Base-by-base conservation (phyloP, 2,329 filamentous ascomycete species). In the Claviceps arundinis region DNA sequence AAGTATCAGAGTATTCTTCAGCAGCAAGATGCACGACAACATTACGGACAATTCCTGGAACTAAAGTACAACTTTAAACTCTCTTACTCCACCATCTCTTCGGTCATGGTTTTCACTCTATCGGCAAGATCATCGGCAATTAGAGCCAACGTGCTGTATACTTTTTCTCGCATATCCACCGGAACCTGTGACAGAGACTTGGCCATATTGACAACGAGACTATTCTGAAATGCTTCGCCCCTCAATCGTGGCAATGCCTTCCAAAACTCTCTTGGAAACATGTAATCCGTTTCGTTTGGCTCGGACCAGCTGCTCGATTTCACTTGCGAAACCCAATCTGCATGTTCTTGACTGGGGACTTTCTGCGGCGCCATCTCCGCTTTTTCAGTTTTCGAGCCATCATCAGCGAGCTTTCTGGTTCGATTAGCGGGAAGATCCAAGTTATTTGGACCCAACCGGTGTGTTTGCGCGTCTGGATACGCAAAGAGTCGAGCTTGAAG, bases 401-500 rank as follows among this genome's bases (percentile, higher is more conserved):
- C 19, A 8, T 26, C n/a, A 1, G 17, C 4, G 2, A 19, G 4
- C 11, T 38, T n/a, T 38, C 37, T 34, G 17, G 46, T n/a, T 26
- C n/a, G 19, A 14, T 48, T 38, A 1, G 37, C 22, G 14, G 37
- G 19, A 4, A 30, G 7, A 7, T 41, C 37, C 2, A 41, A 16
- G 22, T 41, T 40, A 11, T 48, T 37, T n/a, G 47, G 13, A 11
- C 49, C 52, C 24, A 84, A 68, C 45, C 81, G 78, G 65, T 85
- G 77, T 40, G 79, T 75, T 55, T 82, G 80, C 24, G 81, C 77
- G 52, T 83, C 80, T 0, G 77, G 73, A 61, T 83, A 83, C 3
- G 75, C 73, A 63, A 82, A 83, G 55, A 82, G 68, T 16, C 80
- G 73, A 0, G 75, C 73, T 62, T 82, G 80, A 0, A 83, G 72